Base-by-base conservation (phyloP, 176 grass and related monocot species). In the Eragrostis nindensis region DNA sequence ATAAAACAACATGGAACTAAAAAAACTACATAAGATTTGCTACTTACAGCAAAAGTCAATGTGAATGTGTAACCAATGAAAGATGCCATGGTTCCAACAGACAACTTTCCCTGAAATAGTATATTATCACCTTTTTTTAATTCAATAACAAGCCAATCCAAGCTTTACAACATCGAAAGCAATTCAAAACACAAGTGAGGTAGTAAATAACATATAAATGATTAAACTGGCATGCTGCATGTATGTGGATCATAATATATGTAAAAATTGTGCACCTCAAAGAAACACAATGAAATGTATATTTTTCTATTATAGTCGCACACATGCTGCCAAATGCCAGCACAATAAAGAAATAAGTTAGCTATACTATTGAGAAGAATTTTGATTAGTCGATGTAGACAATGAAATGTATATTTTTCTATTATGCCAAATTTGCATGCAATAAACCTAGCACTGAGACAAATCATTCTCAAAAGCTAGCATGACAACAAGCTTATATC, bases 1-100 rank as follows among this genome's bases (percentile, higher is more conserved):
- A 92, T 73, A 70, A 75, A 77, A 54, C 50, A 74, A 66, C 43
- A 77, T 56, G 39, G 56, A 89, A 24, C 68, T 50, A 88, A 42
- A 68, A 68, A 87, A 76, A 10, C 7, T 49, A 60, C 62, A 61
- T 43, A 15, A 29, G 19, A 83, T 30, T 77, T 80, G 57, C 19
- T 88, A 94, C 87, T 91, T 87, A 98, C 95, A 64, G 92, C 92
- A 81, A 98, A 98, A 44, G 95, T 98, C 76, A 98, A 79, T 36
- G 95, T 98, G 81, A 98, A 98, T 63, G 95, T 98, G 88, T 98
- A 98, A 61, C 95, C 95, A 85, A 98, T 98, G 78, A 98, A 98
- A 66, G 95, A 94, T 77, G 90, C 83, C 95, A 98, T 98, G 3
- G 76, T 92, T 74, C 95, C 95, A 91, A 98, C 62, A 63, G 95